Evolutionary conservation across 2,329 filamentous ascomycete species (phyloP).

Genomic region (Zalaria obscura): DNA sequence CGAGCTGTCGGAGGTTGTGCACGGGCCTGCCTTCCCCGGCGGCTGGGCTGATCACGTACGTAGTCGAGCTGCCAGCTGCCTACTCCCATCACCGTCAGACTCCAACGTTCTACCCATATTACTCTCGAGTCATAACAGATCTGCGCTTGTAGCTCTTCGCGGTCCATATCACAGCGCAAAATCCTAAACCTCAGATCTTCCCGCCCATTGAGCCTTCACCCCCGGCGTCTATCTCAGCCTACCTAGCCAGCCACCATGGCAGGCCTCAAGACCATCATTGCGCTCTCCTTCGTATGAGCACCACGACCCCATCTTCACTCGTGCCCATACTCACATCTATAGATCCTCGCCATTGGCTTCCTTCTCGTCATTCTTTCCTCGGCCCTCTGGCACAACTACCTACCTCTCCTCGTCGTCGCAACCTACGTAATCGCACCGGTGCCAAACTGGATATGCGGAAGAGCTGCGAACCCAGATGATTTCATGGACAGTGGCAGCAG

Average conservation of each 20-base stretch:
- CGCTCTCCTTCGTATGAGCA: slow-evolving; percentile 73
- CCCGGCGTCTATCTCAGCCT: not conserved
- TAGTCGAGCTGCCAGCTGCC: too few relatives aligned
- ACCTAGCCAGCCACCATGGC: slow-evolving; percentile 41
- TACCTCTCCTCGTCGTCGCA: slow-evolving; percentile 85
- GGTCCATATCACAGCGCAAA: not conserved
- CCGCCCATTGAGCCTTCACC: too few relatives aligned
- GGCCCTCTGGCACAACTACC: slow-evolving; percentile 88
- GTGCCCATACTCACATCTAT: not conserved
- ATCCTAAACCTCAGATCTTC: not conserved
- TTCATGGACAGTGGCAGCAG: slow-evolving; percentile 77
- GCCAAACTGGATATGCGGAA: slow-evolving; percentile 89
- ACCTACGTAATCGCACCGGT: slow-evolving; percentile 89
- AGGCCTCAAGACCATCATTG: slow-evolving; percentile 97
- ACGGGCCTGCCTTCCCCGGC: too few relatives aligned
- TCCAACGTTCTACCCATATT: too few relatives aligned
- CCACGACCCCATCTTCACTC: slow-evolving; percentile 6
- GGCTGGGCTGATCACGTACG: too few relatives aligned
- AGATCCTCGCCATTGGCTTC: slow-evolving; percentile 94
- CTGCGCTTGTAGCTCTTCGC: too few relatives aligned
- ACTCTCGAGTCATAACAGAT: too few relatives aligned
- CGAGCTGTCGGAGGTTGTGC: too few relatives aligned
- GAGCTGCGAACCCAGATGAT: slow-evolving; percentile 84
- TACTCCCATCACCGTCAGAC: too few relatives aligned
- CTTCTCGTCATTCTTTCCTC: slow-evolving; percentile 97